A percentile compares a stretch with the other conserved stretches of the same genome.
Evolutionary conservation across 345 rosid species (phyloP).

Genomic region (Nasturtium officinale): DNA sequence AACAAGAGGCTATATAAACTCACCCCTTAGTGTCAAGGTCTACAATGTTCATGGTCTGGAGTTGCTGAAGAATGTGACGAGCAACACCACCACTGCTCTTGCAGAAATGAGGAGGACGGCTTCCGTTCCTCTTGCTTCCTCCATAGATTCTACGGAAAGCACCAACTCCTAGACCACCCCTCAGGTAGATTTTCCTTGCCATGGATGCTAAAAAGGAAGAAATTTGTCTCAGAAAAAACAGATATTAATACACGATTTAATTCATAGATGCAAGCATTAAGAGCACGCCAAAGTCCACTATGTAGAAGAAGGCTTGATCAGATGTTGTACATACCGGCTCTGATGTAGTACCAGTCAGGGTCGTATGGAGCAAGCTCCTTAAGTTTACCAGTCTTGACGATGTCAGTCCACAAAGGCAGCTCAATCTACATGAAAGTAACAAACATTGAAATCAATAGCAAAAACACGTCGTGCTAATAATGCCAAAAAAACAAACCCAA

Average conservation of each 20-base stretch:
- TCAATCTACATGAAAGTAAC: conserved; percentile 48
- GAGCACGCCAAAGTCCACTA: not conserved
- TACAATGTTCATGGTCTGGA: conserved; percentile 48
- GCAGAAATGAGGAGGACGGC: conserved; percentile 49
- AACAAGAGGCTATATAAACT: conserved; percentile 18
- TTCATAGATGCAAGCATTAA: not conserved
- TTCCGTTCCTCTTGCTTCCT: conserved; percentile 51
- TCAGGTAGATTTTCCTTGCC: conserved; percentile 48
- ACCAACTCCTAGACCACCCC: conserved; percentile 51
- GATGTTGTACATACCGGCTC: conserved; percentile 53
- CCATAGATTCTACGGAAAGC: conserved; percentile 50
- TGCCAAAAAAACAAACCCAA: no score
- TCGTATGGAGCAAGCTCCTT: conserved; percentile 82
- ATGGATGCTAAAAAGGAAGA: conserved; percentile 37
- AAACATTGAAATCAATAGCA: not conserved
- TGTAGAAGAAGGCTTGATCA: not conserved
- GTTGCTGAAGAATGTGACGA: conserved; percentile 51
- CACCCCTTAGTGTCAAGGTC: conserved; percentile 48
- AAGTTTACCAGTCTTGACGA: conserved; percentile 66
- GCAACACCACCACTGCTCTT: conserved; percentile 51
- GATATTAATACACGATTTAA: not conserved
- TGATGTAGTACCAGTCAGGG: conserved; percentile 69
- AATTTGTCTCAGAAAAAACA: not conserved
- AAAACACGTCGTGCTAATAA: no score
- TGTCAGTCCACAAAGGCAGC: conserved; percentile 71